Conservation (phyloP, 2,329 filamentous ascomycete species). For the Aspergillus candidus region DNA sequence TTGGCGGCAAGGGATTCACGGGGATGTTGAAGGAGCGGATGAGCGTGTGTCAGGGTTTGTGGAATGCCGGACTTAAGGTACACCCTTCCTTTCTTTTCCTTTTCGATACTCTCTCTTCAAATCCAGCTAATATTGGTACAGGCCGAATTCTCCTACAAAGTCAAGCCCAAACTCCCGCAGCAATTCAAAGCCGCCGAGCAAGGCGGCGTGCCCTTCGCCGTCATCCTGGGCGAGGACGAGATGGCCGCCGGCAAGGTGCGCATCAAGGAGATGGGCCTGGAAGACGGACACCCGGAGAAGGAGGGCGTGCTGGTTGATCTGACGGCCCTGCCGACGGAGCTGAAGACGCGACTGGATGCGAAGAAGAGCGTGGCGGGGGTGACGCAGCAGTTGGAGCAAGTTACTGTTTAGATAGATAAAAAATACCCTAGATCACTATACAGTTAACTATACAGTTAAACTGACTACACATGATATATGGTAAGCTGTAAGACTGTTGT, state of each 20-base stretch:
- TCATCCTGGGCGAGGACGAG: slow-evolving; percentile 90
- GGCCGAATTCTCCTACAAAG: slow-evolving; percentile 84
- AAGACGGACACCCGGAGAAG: slow-evolving; percentile 81
- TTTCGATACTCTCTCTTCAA: not conserved
- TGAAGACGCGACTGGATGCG: slow-evolving; percentile 7
- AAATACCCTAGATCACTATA: no score
- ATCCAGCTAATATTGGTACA: slow-evolving; percentile 26
- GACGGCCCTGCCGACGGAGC: slow-evolving; percentile 20
- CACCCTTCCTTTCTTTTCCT: not conserved
- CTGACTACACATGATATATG: no score
- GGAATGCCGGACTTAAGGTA: slow-evolving; percentile 80
- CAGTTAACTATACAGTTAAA: no score
- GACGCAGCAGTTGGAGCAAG: no score
- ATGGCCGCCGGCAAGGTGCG: slow-evolving; percentile 75
- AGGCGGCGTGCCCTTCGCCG: slow-evolving; percentile 71
- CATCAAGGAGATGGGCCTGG: slow-evolving; percentile 77
- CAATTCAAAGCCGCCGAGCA: slow-evolving; percentile 89
- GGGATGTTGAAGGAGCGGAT: slow-evolving; percentile 80
- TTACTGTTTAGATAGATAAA: no score
- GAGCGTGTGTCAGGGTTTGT: slow-evolving; percentile 67
- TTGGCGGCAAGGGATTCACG: slow-evolving; percentile 78
- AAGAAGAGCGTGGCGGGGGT: no score
- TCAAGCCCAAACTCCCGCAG: slow-evolving; percentile 77
- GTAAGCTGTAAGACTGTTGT: no score
- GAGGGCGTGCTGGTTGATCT: slow-evolving; percentile 71